Percentiles rank a stretch among this genome's conserved stretches.
phyloP scores from a whole-genome alignment of 176 grass and related monocot genomes.

The Rhipidocladum racemiflorum region DNA sequence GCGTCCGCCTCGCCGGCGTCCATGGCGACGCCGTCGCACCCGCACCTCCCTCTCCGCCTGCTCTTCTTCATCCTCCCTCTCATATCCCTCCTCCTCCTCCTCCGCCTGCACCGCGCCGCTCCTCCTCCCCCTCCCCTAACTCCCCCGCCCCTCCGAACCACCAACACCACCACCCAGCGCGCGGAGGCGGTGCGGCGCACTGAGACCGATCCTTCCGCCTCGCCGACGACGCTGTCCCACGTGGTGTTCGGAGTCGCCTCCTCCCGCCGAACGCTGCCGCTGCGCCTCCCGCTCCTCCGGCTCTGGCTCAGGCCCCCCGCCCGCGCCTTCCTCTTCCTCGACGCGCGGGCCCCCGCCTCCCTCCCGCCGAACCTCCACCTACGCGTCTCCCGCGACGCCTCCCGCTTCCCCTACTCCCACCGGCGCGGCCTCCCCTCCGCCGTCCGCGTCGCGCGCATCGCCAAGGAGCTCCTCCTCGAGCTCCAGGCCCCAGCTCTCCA shows the following conservation, averaged over 20 bases:
- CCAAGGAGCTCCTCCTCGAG: slow-evolving; percentile 55
- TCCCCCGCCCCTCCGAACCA: neutral
- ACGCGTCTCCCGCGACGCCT: slow-evolving; percentile 56
- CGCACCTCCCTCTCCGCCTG: neutral
- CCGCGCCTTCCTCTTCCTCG: slow-evolving; percentile 65
- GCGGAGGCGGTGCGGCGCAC: neutral
- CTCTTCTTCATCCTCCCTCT: neutral
- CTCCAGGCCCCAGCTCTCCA: neutral
- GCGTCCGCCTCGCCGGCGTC: neutral
- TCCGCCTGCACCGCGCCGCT: neutral
- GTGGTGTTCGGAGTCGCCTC: slow-evolving; percentile 84
- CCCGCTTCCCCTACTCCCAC: slow-evolving; percentile 77
- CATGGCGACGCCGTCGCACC: slow-evolving; percentile 36
- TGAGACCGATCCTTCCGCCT: neutral
- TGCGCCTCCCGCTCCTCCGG: slow-evolving; percentile 55
- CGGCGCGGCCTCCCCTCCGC: slow-evolving; percentile 63
- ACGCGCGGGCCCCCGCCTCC: slow-evolving; percentile 1
- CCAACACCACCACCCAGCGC: neutral
- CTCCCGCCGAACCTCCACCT: slow-evolving; percentile 27
- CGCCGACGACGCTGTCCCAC: slow-evolving; percentile 44
- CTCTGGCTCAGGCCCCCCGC: slow-evolving; percentile 61
- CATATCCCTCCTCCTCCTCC: slow-evolving; percentile 26
- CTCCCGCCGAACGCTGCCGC: slow-evolving; percentile 42
- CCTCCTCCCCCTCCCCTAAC: slow-evolving; percentile 5
- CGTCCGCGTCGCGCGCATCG: slow-evolving; percentile 87